phyloP scores from a whole-genome alignment of 2,329 filamentous ascomycete genomes.

The Celoporthe dispersa region DNA sequence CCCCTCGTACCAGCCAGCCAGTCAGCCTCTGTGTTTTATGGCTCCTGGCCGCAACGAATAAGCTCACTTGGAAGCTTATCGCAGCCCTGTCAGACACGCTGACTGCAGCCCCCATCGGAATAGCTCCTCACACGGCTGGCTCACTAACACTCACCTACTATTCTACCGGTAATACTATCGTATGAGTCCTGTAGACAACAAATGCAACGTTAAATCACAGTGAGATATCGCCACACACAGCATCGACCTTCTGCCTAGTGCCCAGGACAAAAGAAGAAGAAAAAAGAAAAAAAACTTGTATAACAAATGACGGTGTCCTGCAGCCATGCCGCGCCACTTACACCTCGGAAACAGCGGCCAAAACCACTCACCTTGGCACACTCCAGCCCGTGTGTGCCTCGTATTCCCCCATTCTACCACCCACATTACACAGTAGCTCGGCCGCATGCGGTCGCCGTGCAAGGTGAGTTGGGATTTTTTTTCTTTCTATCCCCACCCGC shows the following conservation, averaged over 20 bases:
- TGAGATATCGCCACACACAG: neutral
- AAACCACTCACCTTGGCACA: neutral
- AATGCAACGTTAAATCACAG: neutral
- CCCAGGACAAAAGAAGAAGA: no score
- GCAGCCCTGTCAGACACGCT: neutral
- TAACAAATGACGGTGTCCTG: neutral
- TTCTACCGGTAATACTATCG: neutral
- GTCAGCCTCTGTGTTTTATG: neutral
- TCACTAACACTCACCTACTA: neutral
- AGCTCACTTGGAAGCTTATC: constrained; percentile 1
- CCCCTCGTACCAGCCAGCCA: neutral
- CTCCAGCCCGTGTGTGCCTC: neutral
- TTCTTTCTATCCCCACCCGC: no score
- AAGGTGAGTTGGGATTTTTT: neutral
- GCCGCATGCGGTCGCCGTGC: neutral
- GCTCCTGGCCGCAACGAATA: neutral
- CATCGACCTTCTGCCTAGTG: neutral
- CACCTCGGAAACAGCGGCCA: neutral
- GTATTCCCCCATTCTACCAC: neutral
- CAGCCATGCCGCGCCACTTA: neutral
- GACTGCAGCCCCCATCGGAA: constrained; percentile 3
- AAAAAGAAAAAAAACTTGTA: neutral
- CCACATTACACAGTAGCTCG: neutral
- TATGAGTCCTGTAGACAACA: no score
- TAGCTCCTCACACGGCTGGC: neutral